Conservation (phyloP, 2,329 filamentous ascomycete genomes). For the Aureobasidium sp. region DNA sequence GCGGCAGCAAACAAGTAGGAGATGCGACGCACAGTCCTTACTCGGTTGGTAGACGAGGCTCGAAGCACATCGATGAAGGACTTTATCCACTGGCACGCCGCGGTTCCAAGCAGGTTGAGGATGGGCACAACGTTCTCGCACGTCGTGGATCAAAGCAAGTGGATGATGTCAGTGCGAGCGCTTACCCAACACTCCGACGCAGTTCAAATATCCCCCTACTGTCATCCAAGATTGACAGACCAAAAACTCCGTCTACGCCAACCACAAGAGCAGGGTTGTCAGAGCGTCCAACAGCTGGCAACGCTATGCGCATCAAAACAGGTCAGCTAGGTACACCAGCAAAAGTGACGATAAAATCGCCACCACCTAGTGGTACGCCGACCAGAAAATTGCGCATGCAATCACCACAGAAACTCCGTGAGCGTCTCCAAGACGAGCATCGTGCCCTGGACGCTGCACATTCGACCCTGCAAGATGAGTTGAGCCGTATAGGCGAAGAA, state of each 20-base stretch:
- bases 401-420: conserved; percentile 59
- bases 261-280: conserved; percentile 45
- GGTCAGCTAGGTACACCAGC: conserved; percentile 25
- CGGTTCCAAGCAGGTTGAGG: conserved; percentile 10
- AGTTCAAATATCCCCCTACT: conserved; percentile 17
- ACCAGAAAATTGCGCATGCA: conserved; percentile 58
- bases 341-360: conserved; percentile 10
- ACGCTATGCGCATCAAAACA: conserved; percentile 51
- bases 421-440: conserved; percentile 77
- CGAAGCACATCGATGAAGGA: conserved; percentile 2
- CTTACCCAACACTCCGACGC: conserved; percentile 17
- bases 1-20: conserved; percentile 3
- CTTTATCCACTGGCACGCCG: conserved; percentile 3
- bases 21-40: background rate
- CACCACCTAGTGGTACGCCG: conserved; percentile 14
- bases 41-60: background rate
- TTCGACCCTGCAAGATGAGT: conserved; percentile 60
- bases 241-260: conserved; percentile 21
- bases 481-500: conserved; percentile 73
- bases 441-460: conserved; percentile 63
- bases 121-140: background rate
- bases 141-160: conserved; percentile 11
- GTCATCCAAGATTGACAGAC: background rate
- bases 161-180: conserved; percentile 21
- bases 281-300: conserved; percentile 41